Percentiles rank a stretch among this genome's conserved stretches.
Evolutionary conservation across 1,139 yeast genomes (phyloP).

Genomic region (Magnusiomyces sp.): DNA sequence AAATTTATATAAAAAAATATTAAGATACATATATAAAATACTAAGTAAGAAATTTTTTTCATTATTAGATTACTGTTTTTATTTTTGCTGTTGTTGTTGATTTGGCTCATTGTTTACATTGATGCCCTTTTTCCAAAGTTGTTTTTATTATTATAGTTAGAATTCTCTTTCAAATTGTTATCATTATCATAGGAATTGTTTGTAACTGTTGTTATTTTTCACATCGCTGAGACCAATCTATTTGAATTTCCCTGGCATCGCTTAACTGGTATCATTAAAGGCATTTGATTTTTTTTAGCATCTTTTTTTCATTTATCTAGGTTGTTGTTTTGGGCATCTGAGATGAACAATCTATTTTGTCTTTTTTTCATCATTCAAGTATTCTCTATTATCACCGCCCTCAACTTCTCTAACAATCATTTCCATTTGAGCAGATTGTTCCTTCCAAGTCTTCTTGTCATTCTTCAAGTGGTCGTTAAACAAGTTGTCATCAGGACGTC

Average conservation of each 20-base stretch:
- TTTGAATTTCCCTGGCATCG: too few species aligned
- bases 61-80: too few species aligned
- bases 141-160: too few species aligned
- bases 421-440: conserved; percentile 73
- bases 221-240: too few species aligned
- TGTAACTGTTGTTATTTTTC: too few species aligned
- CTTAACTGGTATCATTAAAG: background rate
- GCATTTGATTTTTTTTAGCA: background rate
- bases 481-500: conserved; percentile 81
- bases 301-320: background rate
- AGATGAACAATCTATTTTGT: conserved; percentile 15
- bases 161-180: too few species aligned
- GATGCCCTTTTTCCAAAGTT: too few species aligned
- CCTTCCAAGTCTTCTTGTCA: conserved; percentile 57
- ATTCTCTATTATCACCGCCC: conserved; percentile 56
- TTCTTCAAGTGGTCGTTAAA: conserved; percentile 58
- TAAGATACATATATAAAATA: background rate
- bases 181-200: too few species aligned
- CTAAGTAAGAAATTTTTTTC: too few species aligned
- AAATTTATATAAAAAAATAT: too few species aligned
- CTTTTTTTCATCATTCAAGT: conserved; percentile 30
- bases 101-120: too few species aligned
- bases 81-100: too few species aligned
- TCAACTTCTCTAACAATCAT: conserved; percentile 71
- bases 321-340: background rate